Base-by-base conservation (phyloP, 169 alveolate genomes). In the Cystoisospora suis region DNA sequence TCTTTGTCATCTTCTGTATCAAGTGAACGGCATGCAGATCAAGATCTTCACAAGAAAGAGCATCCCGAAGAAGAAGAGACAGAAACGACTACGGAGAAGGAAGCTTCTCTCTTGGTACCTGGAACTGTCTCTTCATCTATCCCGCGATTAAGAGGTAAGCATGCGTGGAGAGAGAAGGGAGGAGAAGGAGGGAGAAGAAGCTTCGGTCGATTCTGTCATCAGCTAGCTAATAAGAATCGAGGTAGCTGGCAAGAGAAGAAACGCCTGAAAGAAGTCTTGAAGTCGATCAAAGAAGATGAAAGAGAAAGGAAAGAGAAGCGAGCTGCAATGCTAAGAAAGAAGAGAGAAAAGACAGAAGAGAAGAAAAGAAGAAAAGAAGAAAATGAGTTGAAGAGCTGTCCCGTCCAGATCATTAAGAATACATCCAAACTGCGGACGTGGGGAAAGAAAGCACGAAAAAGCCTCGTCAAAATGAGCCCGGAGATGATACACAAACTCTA, bases 401-500 rank as follows among this genome's bases (percentile, higher is more conserved):
- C 59, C 40, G 88, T 89, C 32, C 89, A 89, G 36, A 70, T 89
- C 53, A 89, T 80, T 58, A 89, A 81, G 69, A 46, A 89, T 5
- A 89, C 90, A 36, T 12, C 85, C 42, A 69, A 61, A 53, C 81
- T 89, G n/a, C 61, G 69, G 23, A 89, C 61, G 87, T 80, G 89
- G 93, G 75, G 58, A 40, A 79, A 81, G 53, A 72, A 69, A 45
- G 93, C 93, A 34, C 40, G 90, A 32, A 59, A 79, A 40, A 79
- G 70, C 34, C 93, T 89, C 65, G 93, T 89, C 75, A 89, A 89
- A 81, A 89, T 89, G 89, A 72, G 88, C n/a, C 93, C 93, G 23
- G 93, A 89, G 36, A 45, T 89, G 86, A 81, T 81, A n/a, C 86
- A 79, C 27, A 79, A 89, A 69, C 90, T 89, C 70, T 80, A 89